Conservation (phyloP, 2,329 filamentous ascomycete species). For the Phialocephala subalpina region DNA sequence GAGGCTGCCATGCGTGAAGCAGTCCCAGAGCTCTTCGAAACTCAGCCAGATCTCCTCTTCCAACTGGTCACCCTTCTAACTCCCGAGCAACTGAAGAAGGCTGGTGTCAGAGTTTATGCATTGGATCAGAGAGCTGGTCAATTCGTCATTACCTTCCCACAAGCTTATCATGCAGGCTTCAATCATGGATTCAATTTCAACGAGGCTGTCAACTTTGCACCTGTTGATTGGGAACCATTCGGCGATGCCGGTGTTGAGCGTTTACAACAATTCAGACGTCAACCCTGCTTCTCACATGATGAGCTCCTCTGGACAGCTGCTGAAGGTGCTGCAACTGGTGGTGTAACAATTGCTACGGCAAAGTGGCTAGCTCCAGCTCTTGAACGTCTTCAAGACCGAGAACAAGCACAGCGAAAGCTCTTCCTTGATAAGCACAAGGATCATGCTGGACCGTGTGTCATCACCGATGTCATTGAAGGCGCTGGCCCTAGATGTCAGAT, state of each 20-base stretch:
- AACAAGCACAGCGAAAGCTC: slow-evolving; percentile 70
- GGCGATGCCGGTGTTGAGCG: slow-evolving; percentile 87
- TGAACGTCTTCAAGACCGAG: slow-evolving; percentile 78
- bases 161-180: slow-evolving; percentile 97
- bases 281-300: slow-evolving; percentile 97
- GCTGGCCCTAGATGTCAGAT: slow-evolving; percentile 61
- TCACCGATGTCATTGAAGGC: slow-evolving; percentile 41
- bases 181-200: slow-evolving; percentile 99
- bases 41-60: slow-evolving; percentile 94
- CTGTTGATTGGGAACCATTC: slow-evolving; percentile 92
- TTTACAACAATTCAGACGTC: slow-evolving; percentile 85
- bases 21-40: slow-evolving; percentile 95
- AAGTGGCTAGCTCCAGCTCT: slow-evolving; percentile 95
- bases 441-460: slow-evolving; percentile 46
- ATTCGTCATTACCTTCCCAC: slow-evolving; percentile 95
- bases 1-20: slow-evolving; percentile 95
- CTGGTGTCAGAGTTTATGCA: slow-evolving; percentile 91
- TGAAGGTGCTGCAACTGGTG: slow-evolving; percentile 71
- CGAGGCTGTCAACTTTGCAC: slow-evolving; percentile 97
- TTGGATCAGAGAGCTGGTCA: slow-evolving; percentile 96
- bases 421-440: slow-evolving; percentile 74
- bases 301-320: slow-evolving; percentile 93
- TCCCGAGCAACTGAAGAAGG: slow-evolving; percentile 90
- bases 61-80: slow-evolving; percentile 96
- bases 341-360: slow-evolving; percentile 81